phyloP scores from a whole-genome alignment of 495 filamentous ascomycete genomes.

The Aspergillus baeticus region DNA sequence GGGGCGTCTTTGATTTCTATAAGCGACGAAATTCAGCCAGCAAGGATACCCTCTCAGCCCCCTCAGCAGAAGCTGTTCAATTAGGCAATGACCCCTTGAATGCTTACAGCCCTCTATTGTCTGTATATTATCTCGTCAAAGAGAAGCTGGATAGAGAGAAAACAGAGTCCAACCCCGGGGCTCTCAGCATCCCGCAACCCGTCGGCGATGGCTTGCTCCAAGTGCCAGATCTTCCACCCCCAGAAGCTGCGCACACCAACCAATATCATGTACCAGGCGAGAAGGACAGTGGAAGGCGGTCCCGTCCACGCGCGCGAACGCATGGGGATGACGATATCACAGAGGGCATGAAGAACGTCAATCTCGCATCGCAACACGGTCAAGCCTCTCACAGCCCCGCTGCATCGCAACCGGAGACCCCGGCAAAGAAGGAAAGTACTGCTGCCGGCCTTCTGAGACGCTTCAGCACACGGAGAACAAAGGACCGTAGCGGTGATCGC shows the following conservation, averaged over 20 bases:
- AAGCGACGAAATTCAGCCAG: conserved; percentile 91
- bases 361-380: conserved; percentile 52
- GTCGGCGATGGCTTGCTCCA: conserved; percentile 61
- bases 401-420: conserved; percentile 57
- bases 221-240: conserved; percentile 73
- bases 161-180: conserved; percentile 60
- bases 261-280: conserved; percentile 84
- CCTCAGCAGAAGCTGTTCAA: conserved; percentile 79
- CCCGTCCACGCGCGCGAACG: conserved; percentile 82
- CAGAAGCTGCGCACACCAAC: conserved; percentile 91
- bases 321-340: conserved; percentile 93
- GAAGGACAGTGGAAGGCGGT: conserved; percentile 71
- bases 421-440: conserved; percentile 79
- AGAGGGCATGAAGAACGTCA: conserved; percentile 71
- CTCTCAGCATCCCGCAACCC: conserved; percentile 52
- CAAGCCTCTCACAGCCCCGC: conserved; percentile 56
- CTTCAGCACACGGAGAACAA: conserved; percentile 81
- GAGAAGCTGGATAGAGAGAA: conserved; percentile 90
- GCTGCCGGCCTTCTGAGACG: conserved; percentile 83
- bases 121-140: conserved; percentile 92
- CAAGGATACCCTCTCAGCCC: conserved; percentile 82
- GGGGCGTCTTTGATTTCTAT: conserved; percentile 96
- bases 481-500: conserved; percentile 50
- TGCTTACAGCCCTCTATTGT: conserved; percentile 88
- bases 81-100: conserved; percentile 87